These are phyloP conservation scores for Metarhizium anisopliae DNA, from an alignment of 2,329 filamentous ascomycete species.

Conservation along the genomic window DNA sequence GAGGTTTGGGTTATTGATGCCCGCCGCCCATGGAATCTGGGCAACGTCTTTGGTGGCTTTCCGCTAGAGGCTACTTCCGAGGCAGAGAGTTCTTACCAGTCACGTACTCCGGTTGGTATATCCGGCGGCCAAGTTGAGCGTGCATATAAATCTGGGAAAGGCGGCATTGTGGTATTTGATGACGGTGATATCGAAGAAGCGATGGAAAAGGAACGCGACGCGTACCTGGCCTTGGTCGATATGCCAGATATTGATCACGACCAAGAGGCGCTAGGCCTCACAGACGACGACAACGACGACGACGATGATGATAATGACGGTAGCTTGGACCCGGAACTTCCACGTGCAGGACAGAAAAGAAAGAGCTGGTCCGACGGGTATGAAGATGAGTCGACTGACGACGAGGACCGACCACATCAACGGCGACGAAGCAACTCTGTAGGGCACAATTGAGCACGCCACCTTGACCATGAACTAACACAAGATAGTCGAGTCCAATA, in stretches of 20 bases:
- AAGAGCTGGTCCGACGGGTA: constrained; percentile 70
- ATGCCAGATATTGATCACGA: constrained; percentile 87
- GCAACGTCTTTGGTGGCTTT: constrained; percentile 81
- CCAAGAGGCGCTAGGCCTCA: constrained; percentile 47
- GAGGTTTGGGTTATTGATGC: constrained; percentile 94
- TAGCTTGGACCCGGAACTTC: constrained; percentile 27
- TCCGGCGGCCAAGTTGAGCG: constrained; percentile 62
- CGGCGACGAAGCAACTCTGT: constrained; percentile 84
- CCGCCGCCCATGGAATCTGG: constrained; percentile 86
- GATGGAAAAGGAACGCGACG: constrained; percentile 62
- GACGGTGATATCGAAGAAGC: constrained; percentile 92
- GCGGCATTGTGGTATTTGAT: constrained; percentile 89
- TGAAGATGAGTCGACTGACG: constrained; percentile 62
- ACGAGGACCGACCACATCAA: constrained; percentile 68
- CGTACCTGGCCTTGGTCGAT: constrained; percentile 75
- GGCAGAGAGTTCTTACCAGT: constrained; percentile 34
- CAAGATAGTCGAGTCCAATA: constrained; percentile 52
- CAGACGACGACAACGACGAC: constrained; percentile 50
- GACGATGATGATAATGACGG: constrained; percentile 49
- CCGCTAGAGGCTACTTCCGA: constrained; percentile 43
- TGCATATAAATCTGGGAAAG: constrained; percentile 66
- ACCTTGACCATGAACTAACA: neutral
- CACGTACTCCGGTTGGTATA: constrained; percentile 55
- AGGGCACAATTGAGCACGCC: constrained; percentile 22
- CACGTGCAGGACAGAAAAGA: constrained; percentile 55